Evolutionary conservation across 2,329 filamentous ascomycete species (phyloP).

Genomic region (Coniochaeta sp.): DNA sequence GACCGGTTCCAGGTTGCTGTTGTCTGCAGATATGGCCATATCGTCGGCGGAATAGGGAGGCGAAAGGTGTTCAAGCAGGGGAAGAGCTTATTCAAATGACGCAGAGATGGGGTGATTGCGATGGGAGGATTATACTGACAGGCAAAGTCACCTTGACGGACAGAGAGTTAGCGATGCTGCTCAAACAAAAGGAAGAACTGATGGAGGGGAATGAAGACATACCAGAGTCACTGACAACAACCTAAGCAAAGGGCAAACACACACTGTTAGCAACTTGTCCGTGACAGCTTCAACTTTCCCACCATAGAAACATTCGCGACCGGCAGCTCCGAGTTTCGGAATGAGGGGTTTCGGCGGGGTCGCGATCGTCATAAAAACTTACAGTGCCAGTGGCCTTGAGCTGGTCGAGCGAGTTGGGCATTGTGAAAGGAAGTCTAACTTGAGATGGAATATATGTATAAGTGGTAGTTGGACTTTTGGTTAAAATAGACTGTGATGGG

Average conservation of each 20-base stretch:
- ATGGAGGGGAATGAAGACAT: conserved; percentile 30
- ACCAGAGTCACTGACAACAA: conserved; percentile 96
- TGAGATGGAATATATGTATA: not conserved
- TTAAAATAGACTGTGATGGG: not conserved
- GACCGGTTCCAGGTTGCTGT: conserved; percentile 1
- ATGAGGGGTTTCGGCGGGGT: conserved; percentile 24
- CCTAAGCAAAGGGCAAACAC: conserved; percentile 39
- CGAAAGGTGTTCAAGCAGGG: not conserved
- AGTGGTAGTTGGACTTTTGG: not conserved
- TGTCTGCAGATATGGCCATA: too few species aligned
- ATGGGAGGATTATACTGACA: conserved; percentile 45
- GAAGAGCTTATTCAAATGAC: too few species aligned
- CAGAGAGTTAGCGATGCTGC: conserved; percentile 22
- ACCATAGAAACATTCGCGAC: conserved; percentile 2
- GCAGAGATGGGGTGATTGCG: conserved; percentile 2
- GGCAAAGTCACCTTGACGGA: conserved; percentile 61
- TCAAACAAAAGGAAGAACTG: conserved; percentile 10
- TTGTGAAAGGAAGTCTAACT: conserved; percentile 26
- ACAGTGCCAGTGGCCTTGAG: conserved; percentile 96
- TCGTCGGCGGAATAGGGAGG: not conserved
- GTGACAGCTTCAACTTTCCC: too few species aligned
- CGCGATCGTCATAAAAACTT: conserved; percentile 38
- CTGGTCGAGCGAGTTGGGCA: conserved; percentile 91
- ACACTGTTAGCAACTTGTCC: conserved; percentile 14
- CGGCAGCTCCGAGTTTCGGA: conserved; percentile 10